A percentile compares a stretch with the other conserved stretches of the same genome.
Conservation (phyloP, 179 eudicot genomes). For the Pouteria campechiana region DNA sequence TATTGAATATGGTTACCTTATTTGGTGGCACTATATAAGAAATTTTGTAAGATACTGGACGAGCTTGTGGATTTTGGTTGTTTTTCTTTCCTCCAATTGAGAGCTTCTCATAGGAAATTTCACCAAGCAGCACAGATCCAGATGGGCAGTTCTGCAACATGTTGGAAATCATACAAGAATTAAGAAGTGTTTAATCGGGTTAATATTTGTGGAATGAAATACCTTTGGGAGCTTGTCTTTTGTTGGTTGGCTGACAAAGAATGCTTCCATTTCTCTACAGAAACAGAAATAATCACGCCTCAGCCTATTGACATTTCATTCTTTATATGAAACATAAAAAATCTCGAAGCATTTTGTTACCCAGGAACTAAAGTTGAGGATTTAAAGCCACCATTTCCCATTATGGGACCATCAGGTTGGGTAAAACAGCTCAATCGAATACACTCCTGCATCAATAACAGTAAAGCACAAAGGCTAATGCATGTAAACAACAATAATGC, state of each 20-base stretch:
- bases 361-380: slow-evolving; percentile 77
- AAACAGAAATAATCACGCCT: slow-evolving; percentile 1
- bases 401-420: slow-evolving; percentile 86
- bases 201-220: slow-evolving; percentile 5
- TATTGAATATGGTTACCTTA: slow-evolving; percentile 51
- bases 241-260: slow-evolving; percentile 70
- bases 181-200: slow-evolving; percentile 1
- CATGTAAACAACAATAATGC: too few species aligned
- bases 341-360: too few species aligned
- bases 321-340: too few species aligned
- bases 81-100: slow-evolving; percentile 36
- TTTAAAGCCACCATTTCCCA: slow-evolving; percentile 66
- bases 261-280: slow-evolving; percentile 75
- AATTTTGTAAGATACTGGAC: slow-evolving; percentile 66
- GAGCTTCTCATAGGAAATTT: slow-evolving; percentile 74
- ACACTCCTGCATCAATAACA: slow-evolving; percentile 60
- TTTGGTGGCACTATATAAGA: slow-evolving; percentile 72
- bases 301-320: too few species aligned
- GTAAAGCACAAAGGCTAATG: too few species aligned
- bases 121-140: slow-evolving; percentile 84
- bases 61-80: slow-evolving; percentile 50
- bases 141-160: slow-evolving; percentile 57
- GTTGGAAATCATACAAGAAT: slow-evolving; percentile 1
- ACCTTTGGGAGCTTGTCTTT: slow-evolving; percentile 97
- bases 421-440: slow-evolving; percentile 68